Base-by-base conservation (phyloP, 2,329 filamentous ascomycete genomes). In the Harringtonia lauricola region DNA sequence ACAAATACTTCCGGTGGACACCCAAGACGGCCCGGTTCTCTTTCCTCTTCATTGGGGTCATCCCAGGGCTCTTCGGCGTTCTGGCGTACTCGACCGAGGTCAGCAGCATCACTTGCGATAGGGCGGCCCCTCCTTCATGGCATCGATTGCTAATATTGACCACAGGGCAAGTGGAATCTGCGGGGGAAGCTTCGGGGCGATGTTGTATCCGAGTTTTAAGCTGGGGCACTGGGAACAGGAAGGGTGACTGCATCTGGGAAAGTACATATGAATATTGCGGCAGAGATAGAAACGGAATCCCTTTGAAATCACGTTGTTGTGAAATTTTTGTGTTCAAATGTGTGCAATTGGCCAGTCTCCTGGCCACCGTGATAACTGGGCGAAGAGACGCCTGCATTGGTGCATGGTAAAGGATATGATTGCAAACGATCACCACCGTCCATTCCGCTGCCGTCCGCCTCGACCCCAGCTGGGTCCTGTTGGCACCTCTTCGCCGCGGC, bases 1-100 rank as follows among this genome's bases (percentile, higher is more conserved):
- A 89, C 76, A 87, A 87, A 68, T 95, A 86, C 76, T 98, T 96
- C 76, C 78, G 87, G 64, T 96, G 87, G 86, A 96, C 84, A 30
- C 76, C 79, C 42, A 75, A 84, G 57, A 94, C 87, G 37, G 87
- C 86, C 26, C 79, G 77, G 67, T 64, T 95, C 57, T 81, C 82
- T 5, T 78, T 95, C 59, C 70, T 82, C 51, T 95, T 90, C 64
- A 74, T 83, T 46, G 67, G 80, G 29, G 67, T 81, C 43, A 75
- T 95, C 36, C 92, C 92, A 8, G 63, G 67, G 34, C 69, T 84
- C 45, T 55, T 94, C 52, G 80, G 80, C 38, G 80, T 81, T 58
- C 58, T 86, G 45, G 86, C 79, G 46, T 94, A 85, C 62, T 79
- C 76, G 59, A 89, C 82, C 49, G 90, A 96, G 57, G 92, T 96